These are phyloP conservation scores for Noccaea bulbosa DNA, from an alignment of 345 rosid genomes.

Conservation along the genomic window DNA sequence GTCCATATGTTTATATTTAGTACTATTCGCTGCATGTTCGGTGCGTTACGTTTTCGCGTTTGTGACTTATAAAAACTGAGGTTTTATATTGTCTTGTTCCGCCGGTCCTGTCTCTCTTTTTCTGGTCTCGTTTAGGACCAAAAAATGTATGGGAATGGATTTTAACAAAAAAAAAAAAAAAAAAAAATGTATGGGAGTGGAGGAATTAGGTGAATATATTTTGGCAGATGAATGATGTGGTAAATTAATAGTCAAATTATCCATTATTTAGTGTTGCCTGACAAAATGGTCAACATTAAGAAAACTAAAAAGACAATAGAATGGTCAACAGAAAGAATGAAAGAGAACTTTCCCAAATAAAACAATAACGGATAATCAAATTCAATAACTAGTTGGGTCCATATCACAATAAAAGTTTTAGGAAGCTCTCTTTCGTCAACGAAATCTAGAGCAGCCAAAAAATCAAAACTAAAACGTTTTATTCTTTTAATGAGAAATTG, in stretches of 20 bases:
- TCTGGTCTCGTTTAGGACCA: too few species aligned
- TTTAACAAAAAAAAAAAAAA: too few species aligned
- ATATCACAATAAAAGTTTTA: background rate
- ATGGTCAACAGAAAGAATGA: background rate
- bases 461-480: too few species aligned
- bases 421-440: background rate
- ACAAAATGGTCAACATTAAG: constrained; percentile 13
- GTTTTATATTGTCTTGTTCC: background rate
- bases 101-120: too few species aligned
- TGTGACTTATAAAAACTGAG: background rate
- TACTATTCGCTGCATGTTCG: too few species aligned
- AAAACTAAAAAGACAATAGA: too few species aligned
- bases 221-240: background rate
- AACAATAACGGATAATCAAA: background rate
- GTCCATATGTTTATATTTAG: background rate
- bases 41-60: background rate
- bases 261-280: background rate
- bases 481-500: too few species aligned
- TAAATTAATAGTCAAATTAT: background rate
- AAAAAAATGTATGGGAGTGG: background rate
- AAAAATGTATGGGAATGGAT: background rate
- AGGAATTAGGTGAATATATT: background rate
- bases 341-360: background rate
- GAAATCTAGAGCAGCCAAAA: background rate
- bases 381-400: background rate